phyloP scores from a whole-genome alignment of 2,329 filamentous ascomycete genomes.

The Stagonosporopsis chrysanthemi region DNA sequence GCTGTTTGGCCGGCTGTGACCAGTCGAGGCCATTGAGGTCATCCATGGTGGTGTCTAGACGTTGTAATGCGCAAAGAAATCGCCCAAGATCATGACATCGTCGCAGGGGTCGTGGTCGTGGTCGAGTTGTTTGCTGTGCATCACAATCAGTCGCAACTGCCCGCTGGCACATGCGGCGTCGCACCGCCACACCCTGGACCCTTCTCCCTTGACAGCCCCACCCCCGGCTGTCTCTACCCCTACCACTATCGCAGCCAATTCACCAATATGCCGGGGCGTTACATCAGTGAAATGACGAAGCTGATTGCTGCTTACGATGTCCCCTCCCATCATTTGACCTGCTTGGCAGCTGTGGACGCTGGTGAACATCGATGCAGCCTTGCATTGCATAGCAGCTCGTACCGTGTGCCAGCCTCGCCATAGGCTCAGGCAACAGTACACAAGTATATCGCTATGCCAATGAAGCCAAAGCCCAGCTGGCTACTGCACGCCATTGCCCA shows the following conservation, averaged over 20 bases:
- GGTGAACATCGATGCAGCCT: constrained; percentile 1
- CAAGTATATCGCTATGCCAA: background rate
- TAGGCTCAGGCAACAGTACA: constrained; percentile 10
- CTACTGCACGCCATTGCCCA: background rate
- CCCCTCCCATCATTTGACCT: background rate
- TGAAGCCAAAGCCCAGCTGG: constrained; percentile 4
- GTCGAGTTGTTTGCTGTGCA: constrained; percentile 9
- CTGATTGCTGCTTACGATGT: background rate
- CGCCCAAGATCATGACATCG: constrained; percentile 34
- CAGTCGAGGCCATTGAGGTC: constrained; percentile 60
- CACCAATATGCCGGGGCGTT: background rate
- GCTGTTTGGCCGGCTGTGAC: constrained; percentile 45
- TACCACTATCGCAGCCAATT: background rate
- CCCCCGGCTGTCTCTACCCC: background rate
- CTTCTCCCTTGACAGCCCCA: background rate
- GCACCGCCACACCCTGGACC: constrained; percentile 13
- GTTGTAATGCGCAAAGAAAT: constrained; percentile 10
- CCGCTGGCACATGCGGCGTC: constrained; percentile 12
- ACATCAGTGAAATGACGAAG: background rate
- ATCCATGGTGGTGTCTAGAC: constrained; percentile 51
- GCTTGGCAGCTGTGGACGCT: background rate
- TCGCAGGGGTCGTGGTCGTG: constrained; percentile 15
- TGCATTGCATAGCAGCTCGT: background rate
- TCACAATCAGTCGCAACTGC: constrained; percentile 8
- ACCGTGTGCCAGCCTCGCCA: background rate